Evolutionary conservation across 2,329 filamentous ascomycete species (phyloP).

Genomic region (Aaosphaeria arxii): DNA sequence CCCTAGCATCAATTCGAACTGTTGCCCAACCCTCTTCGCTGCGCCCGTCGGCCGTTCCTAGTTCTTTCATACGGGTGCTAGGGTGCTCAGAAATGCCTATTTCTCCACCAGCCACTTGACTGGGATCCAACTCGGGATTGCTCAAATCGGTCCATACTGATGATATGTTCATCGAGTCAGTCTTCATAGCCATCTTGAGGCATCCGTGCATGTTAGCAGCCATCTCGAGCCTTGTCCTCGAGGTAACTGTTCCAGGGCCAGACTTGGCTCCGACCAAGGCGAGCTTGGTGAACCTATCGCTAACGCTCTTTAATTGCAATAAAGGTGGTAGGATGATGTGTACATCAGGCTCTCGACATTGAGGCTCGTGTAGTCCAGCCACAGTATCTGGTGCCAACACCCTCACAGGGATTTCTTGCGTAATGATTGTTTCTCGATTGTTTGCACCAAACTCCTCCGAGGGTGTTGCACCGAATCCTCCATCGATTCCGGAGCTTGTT

Average conservation of each 20-base stretch:
- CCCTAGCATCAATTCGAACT: slow-evolving; percentile 86
- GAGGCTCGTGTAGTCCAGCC: slow-evolving; percentile 91
- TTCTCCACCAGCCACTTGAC: slow-evolving; percentile 65
- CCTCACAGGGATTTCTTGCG: slow-evolving; percentile 92
- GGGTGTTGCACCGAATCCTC: slow-evolving; percentile 9
- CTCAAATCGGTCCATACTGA: slow-evolving; percentile 82
- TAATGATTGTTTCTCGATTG: slow-evolving; percentile 87
- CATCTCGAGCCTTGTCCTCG: slow-evolving; percentile 66
- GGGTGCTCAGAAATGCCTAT: slow-evolving; percentile 73
- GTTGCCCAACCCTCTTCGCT: slow-evolving; percentile 84
- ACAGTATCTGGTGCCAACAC: slow-evolving; percentile 81
- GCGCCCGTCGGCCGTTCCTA: slow-evolving; percentile 55
- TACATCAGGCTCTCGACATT: slow-evolving; percentile 86
- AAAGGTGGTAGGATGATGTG: slow-evolving; percentile 88
- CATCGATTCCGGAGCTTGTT: slow-evolving; percentile 17
- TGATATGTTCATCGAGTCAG: slow-evolving; percentile 80
- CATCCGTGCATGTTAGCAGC: slow-evolving; percentile 94
- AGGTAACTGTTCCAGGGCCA: slow-evolving; percentile 28
- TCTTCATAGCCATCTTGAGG: slow-evolving; percentile 73
- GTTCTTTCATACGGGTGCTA: slow-evolving; percentile 69
- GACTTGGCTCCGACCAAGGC: slow-evolving; percentile 41
- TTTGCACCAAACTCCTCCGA: slow-evolving; percentile 35
- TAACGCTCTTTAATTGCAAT: slow-evolving; percentile 87
- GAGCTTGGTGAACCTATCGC: slow-evolving; percentile 90
- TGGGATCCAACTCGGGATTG: slow-evolving; percentile 83